phyloP scores from a whole-genome alignment of 345 rosid genomes.

The Syzygium grande region DNA sequence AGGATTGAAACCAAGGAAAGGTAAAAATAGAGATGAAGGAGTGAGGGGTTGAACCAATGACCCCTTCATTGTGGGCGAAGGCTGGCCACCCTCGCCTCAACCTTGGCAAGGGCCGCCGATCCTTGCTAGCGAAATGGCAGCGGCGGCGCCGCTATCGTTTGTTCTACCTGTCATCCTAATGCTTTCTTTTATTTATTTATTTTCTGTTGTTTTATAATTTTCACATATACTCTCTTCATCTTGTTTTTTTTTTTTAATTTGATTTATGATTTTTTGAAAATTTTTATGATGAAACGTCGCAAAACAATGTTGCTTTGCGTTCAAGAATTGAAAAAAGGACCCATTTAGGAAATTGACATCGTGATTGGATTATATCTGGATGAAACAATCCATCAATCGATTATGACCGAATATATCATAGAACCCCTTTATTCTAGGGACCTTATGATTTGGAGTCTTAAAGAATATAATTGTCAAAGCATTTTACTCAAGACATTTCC shows the following conservation, averaged over 20 bases:
- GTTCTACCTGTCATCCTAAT: not conserved
- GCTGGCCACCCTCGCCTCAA: not conserved
- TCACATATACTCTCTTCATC: not conserved
- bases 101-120: not conserved
- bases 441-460: not conserved
- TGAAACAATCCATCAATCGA: not conserved
- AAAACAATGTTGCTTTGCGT: not conserved
- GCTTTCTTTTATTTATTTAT: not conserved
- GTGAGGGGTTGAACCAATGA: not conserved
- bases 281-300: not conserved
- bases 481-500: not conserved
- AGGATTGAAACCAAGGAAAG: not conserved
- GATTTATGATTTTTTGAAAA: not conserved
- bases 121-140: accelerated
- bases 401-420: too few species aligned
- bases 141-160: accelerated
- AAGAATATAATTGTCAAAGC: not conserved
- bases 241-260: not conserved
- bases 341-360: not conserved
- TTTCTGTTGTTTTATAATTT: not conserved
- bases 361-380: not conserved
- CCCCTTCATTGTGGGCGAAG: not conserved
- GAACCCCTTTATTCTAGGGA: not conserved
- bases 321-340: not conserved
- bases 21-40: not conserved